Percentiles rank a stretch among this genome's conserved stretches.
Conservation (phyloP, 176 grass and related monocot species). For the Cocos nucifera region DNA sequence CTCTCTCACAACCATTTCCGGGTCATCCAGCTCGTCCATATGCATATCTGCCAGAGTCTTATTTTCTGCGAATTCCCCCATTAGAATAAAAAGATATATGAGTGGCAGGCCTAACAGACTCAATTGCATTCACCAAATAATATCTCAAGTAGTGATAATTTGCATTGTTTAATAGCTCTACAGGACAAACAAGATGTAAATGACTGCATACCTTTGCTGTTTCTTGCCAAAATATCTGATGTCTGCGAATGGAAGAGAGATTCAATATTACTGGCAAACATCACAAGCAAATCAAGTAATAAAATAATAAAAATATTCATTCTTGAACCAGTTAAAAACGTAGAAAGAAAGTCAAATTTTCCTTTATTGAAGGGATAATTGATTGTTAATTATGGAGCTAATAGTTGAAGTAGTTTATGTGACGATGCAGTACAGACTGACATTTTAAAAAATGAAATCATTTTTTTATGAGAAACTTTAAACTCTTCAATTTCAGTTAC, state of each 20-base stretch:
- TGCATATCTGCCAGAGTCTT: slow-evolving; percentile 8
- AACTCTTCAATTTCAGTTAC: no score
- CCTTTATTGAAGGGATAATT: no score
- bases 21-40: slow-evolving; percentile 8
- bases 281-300: no score
- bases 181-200: not conserved
- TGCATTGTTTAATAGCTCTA: not conserved
- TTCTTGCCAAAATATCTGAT: slow-evolving; percentile 5
- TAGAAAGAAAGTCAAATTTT: no score
- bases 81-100: slow-evolving; percentile 3
- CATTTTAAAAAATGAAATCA: no score
- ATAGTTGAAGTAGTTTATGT: no score
- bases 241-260: not conserved
- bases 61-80: not conserved
- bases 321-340: not conserved
- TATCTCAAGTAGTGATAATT: not conserved
- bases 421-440: no score
- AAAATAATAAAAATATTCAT: not conserved
- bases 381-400: no score
- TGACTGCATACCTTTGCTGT: slow-evolving; percentile 7
- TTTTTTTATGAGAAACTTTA: no score
- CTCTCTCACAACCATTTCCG: slow-evolving; percentile 1
- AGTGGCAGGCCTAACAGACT: not conserved
- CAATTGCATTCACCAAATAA: not conserved
- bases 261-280: not conserved